Conservation (phyloP, 345 rosid genomes). For the Geranium brycei region DNA sequence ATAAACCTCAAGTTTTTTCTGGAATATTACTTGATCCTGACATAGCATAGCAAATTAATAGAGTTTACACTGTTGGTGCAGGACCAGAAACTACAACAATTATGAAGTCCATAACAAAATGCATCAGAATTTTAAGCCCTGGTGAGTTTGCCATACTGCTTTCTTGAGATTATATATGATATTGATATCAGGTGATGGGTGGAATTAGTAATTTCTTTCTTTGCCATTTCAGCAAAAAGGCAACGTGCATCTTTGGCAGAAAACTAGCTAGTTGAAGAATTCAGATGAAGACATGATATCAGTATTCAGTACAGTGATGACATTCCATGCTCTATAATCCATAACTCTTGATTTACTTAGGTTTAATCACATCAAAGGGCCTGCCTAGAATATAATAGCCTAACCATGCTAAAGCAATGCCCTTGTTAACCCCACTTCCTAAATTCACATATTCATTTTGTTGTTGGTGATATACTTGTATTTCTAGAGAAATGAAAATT, state of each 20-base stretch:
- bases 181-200: neutral
- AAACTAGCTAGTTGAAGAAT: conserved; percentile 16
- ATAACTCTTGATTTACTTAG: too few species aligned
- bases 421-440: too few species aligned
- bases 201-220: conserved; percentile 1
- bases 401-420: too few species aligned
- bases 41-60: neutral
- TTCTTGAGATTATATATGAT: neutral
- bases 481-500: too few species aligned
- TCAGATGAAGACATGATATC: conserved; percentile 15
- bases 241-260: conserved; percentile 13
- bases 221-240: conserved; percentile 33
- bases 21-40: neutral
- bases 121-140: conserved; percentile 54
- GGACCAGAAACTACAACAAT: conserved; percentile 40
- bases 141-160: conserved; percentile 23
- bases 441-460: too few species aligned
- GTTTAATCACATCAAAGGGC: too few species aligned
- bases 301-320: conserved; percentile 14
- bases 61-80: conserved; percentile 17
- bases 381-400: too few species aligned
- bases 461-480: too few species aligned
- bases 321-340: neutral
- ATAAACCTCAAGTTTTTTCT: neutral
- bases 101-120: conserved; percentile 49